Percentiles rank a stretch among this genome's conserved stretches.
These are phyloP conservation scores for Neohortaea acidophila DNA, from an alignment of 495 filamentous ascomycete species.

Conservation along the genomic window DNA sequence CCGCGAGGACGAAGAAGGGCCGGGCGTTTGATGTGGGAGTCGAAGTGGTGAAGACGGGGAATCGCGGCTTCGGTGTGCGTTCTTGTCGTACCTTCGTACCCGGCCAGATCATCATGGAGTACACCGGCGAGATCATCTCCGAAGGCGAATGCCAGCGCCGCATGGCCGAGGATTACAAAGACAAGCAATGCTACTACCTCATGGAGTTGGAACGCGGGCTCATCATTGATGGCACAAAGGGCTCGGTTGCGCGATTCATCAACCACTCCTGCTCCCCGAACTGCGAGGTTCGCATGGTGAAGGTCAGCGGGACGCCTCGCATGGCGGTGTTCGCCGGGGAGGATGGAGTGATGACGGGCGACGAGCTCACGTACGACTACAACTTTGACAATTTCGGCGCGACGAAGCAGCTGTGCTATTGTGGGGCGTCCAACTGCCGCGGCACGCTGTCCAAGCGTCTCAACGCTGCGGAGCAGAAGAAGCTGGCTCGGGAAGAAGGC, in stretches of 20 bases:
- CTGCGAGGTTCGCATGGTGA: conserved; percentile 94
- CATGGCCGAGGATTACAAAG: conserved; percentile 82
- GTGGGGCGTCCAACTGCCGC: conserved; percentile 31
- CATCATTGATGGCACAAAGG: conserved; percentile 94
- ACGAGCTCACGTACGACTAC: conserved; percentile 98
- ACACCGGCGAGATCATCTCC: conserved; percentile 92
- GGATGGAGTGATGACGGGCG: conserved; percentile 73
- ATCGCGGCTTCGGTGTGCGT: conserved; percentile 82
- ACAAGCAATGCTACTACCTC: conserved; percentile 90
- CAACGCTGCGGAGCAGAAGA: conserved; percentile 15
- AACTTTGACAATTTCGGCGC: conserved; percentile 59
- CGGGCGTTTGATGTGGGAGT: conserved; percentile 82
- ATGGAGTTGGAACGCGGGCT: conserved; percentile 98
- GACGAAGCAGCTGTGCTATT: conserved; percentile 30
- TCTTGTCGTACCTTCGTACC: conserved; percentile 75
- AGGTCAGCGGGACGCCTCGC: conserved; percentile 81
- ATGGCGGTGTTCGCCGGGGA: conserved; percentile 97
- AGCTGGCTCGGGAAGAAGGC: conserved; percentile 6
- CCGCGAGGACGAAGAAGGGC: conserved; percentile 24
- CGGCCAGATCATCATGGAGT: conserved; percentile 94
- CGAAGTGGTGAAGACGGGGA: conserved; percentile 77
- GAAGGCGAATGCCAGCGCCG: conserved; percentile 81
- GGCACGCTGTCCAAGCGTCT: conserved; percentile 24
- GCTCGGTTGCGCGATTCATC: conserved; percentile 91
- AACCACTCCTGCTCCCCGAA: conserved; percentile 98